Evolutionary conservation across 805 yeast species (phyloP).

Genomic region (Yarrowia deformans): DNA sequence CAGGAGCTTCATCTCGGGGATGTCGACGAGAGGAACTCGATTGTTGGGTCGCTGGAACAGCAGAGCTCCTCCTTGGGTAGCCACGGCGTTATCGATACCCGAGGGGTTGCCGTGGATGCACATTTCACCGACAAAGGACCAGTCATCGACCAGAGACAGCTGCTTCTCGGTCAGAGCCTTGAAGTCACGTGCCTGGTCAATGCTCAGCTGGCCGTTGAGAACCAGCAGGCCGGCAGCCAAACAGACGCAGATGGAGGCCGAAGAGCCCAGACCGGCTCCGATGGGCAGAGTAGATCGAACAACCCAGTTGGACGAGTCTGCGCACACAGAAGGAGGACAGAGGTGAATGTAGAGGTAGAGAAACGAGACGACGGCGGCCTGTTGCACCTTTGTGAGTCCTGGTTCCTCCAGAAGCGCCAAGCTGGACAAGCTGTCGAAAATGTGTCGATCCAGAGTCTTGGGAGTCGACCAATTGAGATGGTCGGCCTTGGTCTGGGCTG

Average conservation of each 20-base stretch:
- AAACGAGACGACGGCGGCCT: conserved; percentile 76
- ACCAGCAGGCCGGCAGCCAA: conserved; percentile 71
- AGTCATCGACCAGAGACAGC: conserved; percentile 66
- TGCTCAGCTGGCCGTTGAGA: conserved; percentile 26
- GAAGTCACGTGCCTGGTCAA: conserved; percentile 45
- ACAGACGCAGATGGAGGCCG: conserved; percentile 89
- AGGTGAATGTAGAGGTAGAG: conserved; percentile 74
- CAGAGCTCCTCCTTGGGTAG: conserved; percentile 96
- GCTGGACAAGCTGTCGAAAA: conserved; percentile 27
- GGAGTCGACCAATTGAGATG: conserved; percentile 35
- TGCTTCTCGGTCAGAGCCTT: conserved; percentile 21
- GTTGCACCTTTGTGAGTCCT: conserved; percentile 20
- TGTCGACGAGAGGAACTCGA: conserved; percentile 71
- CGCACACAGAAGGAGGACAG: conserved; percentile 57
- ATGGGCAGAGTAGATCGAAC: conserved; percentile 87
- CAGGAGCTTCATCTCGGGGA: conserved; percentile 76
- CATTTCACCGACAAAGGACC: conserved; percentile 94
- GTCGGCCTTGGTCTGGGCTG: conserved; percentile 16
- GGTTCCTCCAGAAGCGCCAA: conserved; percentile 24
- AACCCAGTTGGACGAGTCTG: conserved; percentile 58
- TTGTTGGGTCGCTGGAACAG: conserved; percentile 71
- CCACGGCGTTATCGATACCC: conserved; percentile 96
- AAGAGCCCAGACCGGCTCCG: conserved; percentile 96
- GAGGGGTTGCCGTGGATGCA: conserved; percentile 97
- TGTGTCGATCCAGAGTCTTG: conserved; percentile 40